Base-by-base conservation (phyloP, 441 rosid genomes). In the Jatropha multifida region DNA sequence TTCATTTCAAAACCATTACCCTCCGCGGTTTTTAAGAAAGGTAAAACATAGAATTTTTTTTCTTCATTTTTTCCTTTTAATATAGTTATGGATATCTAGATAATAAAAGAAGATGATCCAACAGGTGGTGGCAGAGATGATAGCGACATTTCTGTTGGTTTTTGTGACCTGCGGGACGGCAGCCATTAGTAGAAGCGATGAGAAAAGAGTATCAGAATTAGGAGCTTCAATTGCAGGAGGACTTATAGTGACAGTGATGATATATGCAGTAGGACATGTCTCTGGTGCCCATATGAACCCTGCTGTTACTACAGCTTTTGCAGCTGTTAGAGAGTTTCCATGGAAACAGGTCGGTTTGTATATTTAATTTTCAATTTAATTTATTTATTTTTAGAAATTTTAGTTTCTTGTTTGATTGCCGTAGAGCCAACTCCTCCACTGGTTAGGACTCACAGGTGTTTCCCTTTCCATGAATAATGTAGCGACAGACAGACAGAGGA, bases 271-370 rank as follows among this genome's bases (percentile, higher is more conserved):
- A 5, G 92, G 94, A 4, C 94, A 90, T 76, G 72, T 90, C 81
- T 90, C 94, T 2, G 94, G 94, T 58, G 90, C 90, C 11, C 94
- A 88, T 77, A 88, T 90, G 92, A 88, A 90, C 74, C 94, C 94
- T 9, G 92, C 94, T 0, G 90, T 90, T 74, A 90, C 90, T 40
- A 68, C 80, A 10, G 88, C 90, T 8, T 90, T 90, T 72, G 90
- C 94, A 15, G 79, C 85, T 23, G 74, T 79, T 38, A 15, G 79
- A 38, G 78, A 65, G 46, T 88, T 86, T 68, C 91, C 89, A 1
- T 84, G 87, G 88, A 84, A 81, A 58, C 87, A 88, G 86, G 91
- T 80, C 76, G 32, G 32, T 37, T 48, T 13, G 7, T 42, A 4
- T 42, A 42, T 5, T 42, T 42, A 42, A 42, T 42, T 42, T 42